Conservation (phyloP, 2,329 filamentous ascomycete species). For the Trichophyton schoenleinii region DNA sequence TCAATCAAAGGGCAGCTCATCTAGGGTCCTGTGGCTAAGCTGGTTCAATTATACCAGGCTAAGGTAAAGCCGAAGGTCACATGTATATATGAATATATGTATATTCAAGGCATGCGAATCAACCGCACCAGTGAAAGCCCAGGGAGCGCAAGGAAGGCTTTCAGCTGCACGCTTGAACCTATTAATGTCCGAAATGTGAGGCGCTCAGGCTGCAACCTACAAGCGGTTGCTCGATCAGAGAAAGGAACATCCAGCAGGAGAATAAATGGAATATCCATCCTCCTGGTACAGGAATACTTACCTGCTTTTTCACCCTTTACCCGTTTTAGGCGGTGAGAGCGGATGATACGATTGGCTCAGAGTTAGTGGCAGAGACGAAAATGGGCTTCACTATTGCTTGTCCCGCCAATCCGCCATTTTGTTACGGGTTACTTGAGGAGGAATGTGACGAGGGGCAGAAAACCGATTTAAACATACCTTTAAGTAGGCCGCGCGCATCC, state of each 20-base stretch:
- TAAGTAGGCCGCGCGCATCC: background rate
- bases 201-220: slow-evolving; percentile 11
- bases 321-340: slow-evolving; percentile 3
- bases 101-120: background rate
- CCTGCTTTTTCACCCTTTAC: background rate
- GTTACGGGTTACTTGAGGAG: background rate
- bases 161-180: background rate
- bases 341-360: background rate
- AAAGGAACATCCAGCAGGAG: background rate
- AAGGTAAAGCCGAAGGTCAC: background rate
- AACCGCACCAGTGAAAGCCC: background rate
- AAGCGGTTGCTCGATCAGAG: background rate
- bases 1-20: background rate
- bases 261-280: background rate
- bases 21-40: background rate
- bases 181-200: slow-evolving; percentile 13
- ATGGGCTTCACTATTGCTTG: background rate
- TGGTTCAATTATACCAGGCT: background rate
- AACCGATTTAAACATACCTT: background rate
- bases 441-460: background rate
- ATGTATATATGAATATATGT: background rate
- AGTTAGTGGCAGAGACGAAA: background rate
- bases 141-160: background rate
- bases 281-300: background rate
- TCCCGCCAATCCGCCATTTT: background rate